These are phyloP conservation scores for Lactarius psammicola DNA, from an alignment of 768 basidiomycete genomes.

Conservation along the genomic window DNA sequence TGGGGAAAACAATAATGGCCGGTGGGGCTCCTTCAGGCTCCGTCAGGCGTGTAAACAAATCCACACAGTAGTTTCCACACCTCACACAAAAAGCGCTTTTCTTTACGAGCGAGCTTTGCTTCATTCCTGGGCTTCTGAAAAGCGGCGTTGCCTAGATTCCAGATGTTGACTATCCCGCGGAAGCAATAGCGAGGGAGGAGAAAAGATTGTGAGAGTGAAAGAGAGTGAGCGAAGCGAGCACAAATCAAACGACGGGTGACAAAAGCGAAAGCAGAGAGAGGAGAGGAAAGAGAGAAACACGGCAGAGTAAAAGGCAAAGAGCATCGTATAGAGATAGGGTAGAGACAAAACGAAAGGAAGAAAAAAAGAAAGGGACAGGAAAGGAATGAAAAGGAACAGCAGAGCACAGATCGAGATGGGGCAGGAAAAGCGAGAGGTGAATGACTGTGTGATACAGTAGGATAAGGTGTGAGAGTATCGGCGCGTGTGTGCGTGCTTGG, in stretches of 20 bases:
- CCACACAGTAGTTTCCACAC: background rate
- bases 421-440: background rate
- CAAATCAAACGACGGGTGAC: slow-evolving; percentile 13
- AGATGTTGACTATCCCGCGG: slow-evolving; percentile 13
- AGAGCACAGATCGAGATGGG: slow-evolving; percentile 24
- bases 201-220: background rate
- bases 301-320: background rate
- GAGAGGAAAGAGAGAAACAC: background rate
- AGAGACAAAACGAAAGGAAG: slow-evolving; percentile 18
- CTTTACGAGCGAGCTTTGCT: background rate
- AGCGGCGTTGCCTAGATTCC: slow-evolving; percentile 13
- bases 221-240: slow-evolving; percentile 17
- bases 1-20: slow-evolving; percentile 19
- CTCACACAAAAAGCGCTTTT: background rate
- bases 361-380: background rate
- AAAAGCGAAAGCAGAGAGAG: slow-evolving; percentile 16
- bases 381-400: background rate
- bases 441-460: slow-evolving; percentile 18
- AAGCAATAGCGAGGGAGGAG: slow-evolving; percentile 2
- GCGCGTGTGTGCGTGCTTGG: slow-evolving; percentile 14
- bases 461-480: slow-evolving; percentile 16
- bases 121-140: slow-evolving; percentile 16
- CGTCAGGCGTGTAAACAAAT: background rate
- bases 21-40: background rate
- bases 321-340: slow-evolving; percentile 1